Base-by-base conservation (phyloP, 2,329 filamentous ascomycete genomes). In the Aureobasidium sp. region DNA sequence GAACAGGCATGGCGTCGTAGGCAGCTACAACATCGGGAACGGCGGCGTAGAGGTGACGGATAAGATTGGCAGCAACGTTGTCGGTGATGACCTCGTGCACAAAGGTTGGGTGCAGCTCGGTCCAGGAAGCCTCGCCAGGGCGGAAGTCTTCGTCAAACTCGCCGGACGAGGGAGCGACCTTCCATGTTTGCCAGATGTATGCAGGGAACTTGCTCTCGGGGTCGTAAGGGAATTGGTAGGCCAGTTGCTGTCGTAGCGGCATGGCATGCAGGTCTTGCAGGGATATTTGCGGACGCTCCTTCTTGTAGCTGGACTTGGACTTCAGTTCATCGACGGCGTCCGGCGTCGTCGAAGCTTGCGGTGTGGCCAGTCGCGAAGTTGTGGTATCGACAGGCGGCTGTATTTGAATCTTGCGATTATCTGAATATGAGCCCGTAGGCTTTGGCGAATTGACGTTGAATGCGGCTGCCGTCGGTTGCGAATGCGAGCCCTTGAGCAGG, bases 171-270 rank as follows among this genome's bases (percentile, higher is more conserved):
- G 93, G 92, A 0, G 86, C 89, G 70, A 85, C 87, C 75, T 95
- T 97, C 94, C 94, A 99, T 15, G 94, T 99, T 80, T 99, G 94
- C 94, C 94, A 99, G 72, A 99, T 95, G 79, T 96, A 97, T 62
- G 91, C 92, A 3, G 94, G 94, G 74, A 97, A 97, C 74, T 93
- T 96, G 68, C 81, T 76, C 71, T 91, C 86, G 65, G 93, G 82
- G 70, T 96, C 89, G 80, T 97, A 99, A 23, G 92, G 91, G 75
- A 94, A 97, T 69, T 95, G 89, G 78, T 96, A 97, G 58, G 87
- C 87, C 62, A 99, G 84, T 77, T 94, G 84, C 66, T 96, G 78
- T 83, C 88, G 80, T 59, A 92, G 81, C 17, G 88, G 86, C 77
- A 89, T 86, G 71, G 82, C 84, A 63, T 86, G 85, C 71, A 90